Conservation (phyloP, 768 basidiomycete species). For the Russula lepida region DNA sequence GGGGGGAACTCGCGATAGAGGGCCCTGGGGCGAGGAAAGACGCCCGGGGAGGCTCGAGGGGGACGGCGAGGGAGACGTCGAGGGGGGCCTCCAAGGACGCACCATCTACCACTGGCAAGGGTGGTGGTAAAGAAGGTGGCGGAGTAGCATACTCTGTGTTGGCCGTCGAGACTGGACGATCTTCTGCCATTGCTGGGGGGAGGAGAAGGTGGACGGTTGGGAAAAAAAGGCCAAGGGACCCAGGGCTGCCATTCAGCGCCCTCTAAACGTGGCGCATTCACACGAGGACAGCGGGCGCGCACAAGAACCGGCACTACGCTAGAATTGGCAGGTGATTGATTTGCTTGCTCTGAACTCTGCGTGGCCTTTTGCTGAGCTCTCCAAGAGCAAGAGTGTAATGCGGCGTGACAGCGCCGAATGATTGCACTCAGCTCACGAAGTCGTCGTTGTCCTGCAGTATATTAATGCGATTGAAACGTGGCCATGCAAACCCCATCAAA, state of each 20-base stretch:
- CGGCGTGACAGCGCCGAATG: neutral
- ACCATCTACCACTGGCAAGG: neutral
- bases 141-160: slow-evolving; percentile 10
- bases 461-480: neutral
- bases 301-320: neutral
- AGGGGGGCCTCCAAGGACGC: neutral
- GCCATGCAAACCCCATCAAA: no score
- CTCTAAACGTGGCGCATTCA: neutral
- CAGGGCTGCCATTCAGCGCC: neutral
- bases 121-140: neutral
- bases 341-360: no score
- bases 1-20: neutral
- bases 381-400: neutral
- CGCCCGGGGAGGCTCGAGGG: slow-evolving; percentile 1
- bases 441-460: neutral
- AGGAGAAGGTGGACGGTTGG: neutral
- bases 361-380: neutral
- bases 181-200: slow-evolving; percentile 12
- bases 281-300: neutral
- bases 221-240: neutral
- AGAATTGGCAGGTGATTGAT: neutral
- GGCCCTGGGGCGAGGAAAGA: neutral
- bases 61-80: no score
- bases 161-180: slow-evolving; percentile 13
- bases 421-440: neutral